A percentile compares a stretch with the other conserved stretches of the same genome.
Conservation (phyloP, 148 eudicot genomes). For the Amaranthus hypochondriacus region DNA sequence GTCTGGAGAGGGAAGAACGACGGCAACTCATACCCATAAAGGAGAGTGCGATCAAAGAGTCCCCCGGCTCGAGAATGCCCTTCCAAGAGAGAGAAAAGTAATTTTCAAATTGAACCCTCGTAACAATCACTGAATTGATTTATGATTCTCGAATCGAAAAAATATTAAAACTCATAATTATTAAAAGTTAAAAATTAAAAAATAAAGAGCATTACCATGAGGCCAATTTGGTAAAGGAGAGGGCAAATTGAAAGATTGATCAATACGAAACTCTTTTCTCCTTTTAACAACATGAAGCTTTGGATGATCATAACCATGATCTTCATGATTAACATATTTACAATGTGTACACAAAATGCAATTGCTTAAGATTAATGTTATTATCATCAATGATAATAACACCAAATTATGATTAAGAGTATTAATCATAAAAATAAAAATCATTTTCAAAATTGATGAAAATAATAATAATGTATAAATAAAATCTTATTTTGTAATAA, state of each 20-base stretch:
- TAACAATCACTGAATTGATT: neutral
- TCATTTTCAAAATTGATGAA: too few relatives aligned
- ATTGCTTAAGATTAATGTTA: neutral
- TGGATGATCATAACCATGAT: neutral
- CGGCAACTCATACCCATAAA: too few relatives aligned
- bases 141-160: neutral
- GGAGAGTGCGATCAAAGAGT: too few relatives aligned
- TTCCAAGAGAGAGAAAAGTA: too few relatives aligned
- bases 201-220: constrained; percentile 9
- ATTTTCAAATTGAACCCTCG: neutral
- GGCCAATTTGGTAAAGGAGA: constrained; percentile 34
- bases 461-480: too few relatives aligned
- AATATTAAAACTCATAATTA: neutral
- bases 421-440: neutral
- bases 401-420: constrained; percentile 10
- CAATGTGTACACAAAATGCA: constrained; percentile 10
- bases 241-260: constrained; percentile 28
- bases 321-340: neutral
- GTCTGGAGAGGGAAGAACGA: too few relatives aligned
- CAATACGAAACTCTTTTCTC: constrained; percentile 14
- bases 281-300: constrained; percentile 21
- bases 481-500: neutral
- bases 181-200: neutral
- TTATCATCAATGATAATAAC: neutral
- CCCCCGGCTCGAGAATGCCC: too few relatives aligned